These are phyloP conservation scores for Penicillium sp. DNA, from an alignment of 2,329 filamentous ascomycete species.

Conservation along the genomic window DNA sequence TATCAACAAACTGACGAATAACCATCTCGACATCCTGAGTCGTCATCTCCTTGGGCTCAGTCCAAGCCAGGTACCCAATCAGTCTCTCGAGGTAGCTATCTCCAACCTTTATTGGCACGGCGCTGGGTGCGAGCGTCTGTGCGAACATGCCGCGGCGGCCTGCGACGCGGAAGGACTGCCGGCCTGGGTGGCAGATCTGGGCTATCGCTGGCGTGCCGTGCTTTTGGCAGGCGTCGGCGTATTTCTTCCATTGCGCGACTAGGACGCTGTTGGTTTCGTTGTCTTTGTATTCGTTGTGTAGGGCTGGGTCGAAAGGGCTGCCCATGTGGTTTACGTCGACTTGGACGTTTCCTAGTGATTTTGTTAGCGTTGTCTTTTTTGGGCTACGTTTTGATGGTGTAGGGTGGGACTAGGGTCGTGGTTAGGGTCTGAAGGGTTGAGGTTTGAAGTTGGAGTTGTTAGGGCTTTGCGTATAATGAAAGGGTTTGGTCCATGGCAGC, in stretches of 20 bases:
- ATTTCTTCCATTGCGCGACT: slow-evolving; percentile 26
- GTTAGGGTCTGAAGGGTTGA: too few relatives aligned
- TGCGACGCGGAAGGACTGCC: slow-evolving; percentile 42
- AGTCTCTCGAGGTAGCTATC: slow-evolving; percentile 36
- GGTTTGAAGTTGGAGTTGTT: background rate
- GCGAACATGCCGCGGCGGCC: slow-evolving; percentile 36
- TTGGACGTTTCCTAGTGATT: slow-evolving; percentile 38
- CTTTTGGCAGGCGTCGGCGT: slow-evolving; percentile 31
- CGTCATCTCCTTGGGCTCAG: slow-evolving; percentile 57
- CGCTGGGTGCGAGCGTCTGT: slow-evolving; percentile 36
- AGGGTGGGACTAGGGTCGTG: background rate
- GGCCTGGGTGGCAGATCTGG: slow-evolving; percentile 45
- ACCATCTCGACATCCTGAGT: slow-evolving; percentile 53
- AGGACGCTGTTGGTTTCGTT: slow-evolving; percentile 10
- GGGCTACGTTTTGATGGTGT: background rate
- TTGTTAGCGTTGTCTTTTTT: background rate
- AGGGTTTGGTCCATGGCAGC: background rate
- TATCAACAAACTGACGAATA: slow-evolving; percentile 52
- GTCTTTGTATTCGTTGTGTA: slow-evolving; percentile 25
- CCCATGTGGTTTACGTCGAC: slow-evolving; percentile 45
- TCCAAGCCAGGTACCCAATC: slow-evolving; percentile 31
- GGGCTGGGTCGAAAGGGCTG: slow-evolving; percentile 27
- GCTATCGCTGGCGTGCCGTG: slow-evolving; percentile 43
- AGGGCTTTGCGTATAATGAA: too few relatives aligned
- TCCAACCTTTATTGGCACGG: slow-evolving; percentile 40